Percentiles rank a stretch among this genome's conserved stretches.
These are phyloP conservation scores for Pezizomycotina sp. DNA, from an alignment of 2,329 filamentous ascomycete species.

Conservation along the genomic window DNA sequence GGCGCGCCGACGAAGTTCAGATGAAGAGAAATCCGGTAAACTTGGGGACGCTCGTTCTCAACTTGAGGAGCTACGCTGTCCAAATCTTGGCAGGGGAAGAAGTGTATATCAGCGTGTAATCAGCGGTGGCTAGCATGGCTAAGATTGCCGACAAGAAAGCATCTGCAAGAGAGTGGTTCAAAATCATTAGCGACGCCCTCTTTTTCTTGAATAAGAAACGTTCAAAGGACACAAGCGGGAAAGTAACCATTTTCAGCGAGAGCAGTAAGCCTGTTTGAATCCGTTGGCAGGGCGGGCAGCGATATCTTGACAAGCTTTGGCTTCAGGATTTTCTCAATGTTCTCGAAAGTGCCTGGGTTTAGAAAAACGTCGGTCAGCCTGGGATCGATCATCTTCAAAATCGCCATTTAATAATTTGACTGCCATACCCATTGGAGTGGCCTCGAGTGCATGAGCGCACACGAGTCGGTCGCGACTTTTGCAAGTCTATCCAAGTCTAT, in stretches of 20 bases:
- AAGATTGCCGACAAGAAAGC: constrained; percentile 24
- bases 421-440: no score
- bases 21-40: constrained; percentile 9
- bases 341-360: no score
- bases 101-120: constrained; percentile 24
- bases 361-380: no score
- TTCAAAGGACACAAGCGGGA: neutral
- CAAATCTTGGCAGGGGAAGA: constrained; percentile 19
- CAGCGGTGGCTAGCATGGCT: constrained; percentile 21
- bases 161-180: constrained; percentile 17
- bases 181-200: no score
- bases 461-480: no score
- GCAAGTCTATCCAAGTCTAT: no score
- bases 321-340: no score
- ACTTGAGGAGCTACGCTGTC: constrained; percentile 8
- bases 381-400: no score
- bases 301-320: constrained; percentile 20
- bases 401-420: no score
- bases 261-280: constrained; percentile 10
- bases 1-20: constrained; percentile 2
- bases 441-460: no score
- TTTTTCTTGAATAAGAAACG: no score
- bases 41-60: constrained; percentile 11
- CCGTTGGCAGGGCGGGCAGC: constrained; percentile 11
- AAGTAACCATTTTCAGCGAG: constrained; percentile 17